These are phyloP conservation scores for Capsicum pubescens DNA, from an alignment of 257 asterid genomes.

Conservation along the genomic window DNA sequence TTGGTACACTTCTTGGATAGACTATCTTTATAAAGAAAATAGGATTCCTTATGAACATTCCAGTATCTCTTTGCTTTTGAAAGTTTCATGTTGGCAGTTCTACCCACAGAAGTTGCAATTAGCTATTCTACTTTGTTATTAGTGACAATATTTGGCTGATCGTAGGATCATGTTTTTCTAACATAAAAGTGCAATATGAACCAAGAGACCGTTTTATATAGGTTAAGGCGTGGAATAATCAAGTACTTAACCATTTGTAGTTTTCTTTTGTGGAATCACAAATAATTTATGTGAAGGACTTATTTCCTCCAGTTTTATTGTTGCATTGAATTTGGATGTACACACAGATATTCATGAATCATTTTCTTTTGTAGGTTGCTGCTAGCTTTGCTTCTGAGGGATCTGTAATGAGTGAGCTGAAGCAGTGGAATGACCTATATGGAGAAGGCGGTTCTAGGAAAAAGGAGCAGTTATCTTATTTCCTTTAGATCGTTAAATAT, in stretches of 20 bases:
- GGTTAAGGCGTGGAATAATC: neutral
- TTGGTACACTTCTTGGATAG: neutral
- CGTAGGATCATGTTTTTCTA: neutral
- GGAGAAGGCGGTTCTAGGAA: slow-evolving; percentile 98
- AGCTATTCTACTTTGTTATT: neutral
- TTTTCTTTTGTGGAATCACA: slow-evolving; percentile 16
- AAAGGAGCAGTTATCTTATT: slow-evolving; percentile 83
- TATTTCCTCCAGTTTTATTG: neutral
- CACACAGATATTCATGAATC: neutral
- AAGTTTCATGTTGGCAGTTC: neutral
- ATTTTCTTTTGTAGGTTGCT: slow-evolving; percentile 61
- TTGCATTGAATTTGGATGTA: neutral
- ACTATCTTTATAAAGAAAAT: neutral
- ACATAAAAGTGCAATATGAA: slow-evolving; percentile 2
- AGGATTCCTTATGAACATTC: neutral
- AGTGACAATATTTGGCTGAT: slow-evolving; percentile 7
- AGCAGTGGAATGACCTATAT: slow-evolving; percentile 92
- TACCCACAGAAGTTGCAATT: neutral
- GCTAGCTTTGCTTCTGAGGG: slow-evolving; percentile 97
- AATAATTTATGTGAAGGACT: neutral
- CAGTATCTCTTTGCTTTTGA: slow-evolving; percentile 12
- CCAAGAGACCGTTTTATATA: neutral
- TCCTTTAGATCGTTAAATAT: slow-evolving; percentile 51
- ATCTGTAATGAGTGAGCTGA: slow-evolving; percentile 82
- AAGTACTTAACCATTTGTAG: neutral